Conservation (phyloP, 1,284 basidiomycete species). For the Trametes sp. region DNA sequence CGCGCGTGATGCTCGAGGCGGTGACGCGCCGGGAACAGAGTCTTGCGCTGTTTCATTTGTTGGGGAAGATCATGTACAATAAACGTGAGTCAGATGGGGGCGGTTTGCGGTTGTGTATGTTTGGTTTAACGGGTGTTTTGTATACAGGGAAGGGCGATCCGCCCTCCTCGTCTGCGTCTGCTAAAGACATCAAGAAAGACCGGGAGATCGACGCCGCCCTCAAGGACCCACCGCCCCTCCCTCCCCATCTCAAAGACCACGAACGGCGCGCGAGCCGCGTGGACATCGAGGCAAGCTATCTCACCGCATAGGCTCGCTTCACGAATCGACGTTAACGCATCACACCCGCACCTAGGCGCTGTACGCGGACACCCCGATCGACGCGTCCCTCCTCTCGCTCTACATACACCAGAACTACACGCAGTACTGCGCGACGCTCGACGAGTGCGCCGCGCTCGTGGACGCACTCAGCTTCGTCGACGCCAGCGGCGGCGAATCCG, state of each 20-base stretch:
- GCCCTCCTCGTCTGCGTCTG: conserved; percentile 56
- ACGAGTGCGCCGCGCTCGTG: conserved; percentile 74
- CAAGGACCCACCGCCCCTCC: conserved; percentile 58
- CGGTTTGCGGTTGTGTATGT: too few species aligned
- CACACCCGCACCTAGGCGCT: conserved; percentile 56
- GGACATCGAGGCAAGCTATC: conserved; percentile 73
- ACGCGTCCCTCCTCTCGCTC: conserved; percentile 86
- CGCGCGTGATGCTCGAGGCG: conserved; percentile 62
- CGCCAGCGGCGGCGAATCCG: conserved; percentile 75
- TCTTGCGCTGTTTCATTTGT: conserved; percentile 89
- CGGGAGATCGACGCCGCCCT: conserved; percentile 60
- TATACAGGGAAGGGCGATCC: conserved; percentile 79
- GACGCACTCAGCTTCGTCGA: conserved; percentile 89
- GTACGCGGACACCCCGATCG: conserved; percentile 89
- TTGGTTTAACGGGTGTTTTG: too few species aligned
- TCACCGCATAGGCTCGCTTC: background rate
- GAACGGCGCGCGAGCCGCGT: conserved; percentile 79
- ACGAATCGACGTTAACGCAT: background rate
- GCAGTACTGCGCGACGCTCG: conserved; percentile 81
- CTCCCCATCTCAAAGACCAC: conserved; percentile 65
- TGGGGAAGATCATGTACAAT: conserved; percentile 95
- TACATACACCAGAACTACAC: conserved; percentile 96
- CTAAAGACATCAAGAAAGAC: conserved; percentile 65
- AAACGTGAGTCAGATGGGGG: conserved; percentile 73
- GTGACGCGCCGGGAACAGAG: conserved; percentile 87